phyloP scores from a whole-genome alignment of 176 grass and related monocot genomes.

The Tillandsia fasciculata region DNA sequence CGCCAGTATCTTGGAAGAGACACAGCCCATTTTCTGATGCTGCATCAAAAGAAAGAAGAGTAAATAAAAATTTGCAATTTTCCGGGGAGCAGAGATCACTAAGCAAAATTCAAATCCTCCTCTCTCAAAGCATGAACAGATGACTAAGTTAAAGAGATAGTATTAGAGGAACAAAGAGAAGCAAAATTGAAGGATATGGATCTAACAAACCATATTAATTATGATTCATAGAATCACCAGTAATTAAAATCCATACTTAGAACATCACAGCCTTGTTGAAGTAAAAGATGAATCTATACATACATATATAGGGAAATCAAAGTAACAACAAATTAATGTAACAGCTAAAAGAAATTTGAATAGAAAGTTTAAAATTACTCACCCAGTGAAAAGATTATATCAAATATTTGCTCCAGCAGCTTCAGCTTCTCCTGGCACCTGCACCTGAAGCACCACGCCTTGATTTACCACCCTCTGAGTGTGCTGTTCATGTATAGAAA shows the following conservation, averaged over 20 bases:
- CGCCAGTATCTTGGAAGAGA: constrained; percentile 51
- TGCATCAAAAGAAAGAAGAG: too few relatives aligned
- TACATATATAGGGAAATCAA: not conserved
- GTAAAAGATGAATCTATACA: not conserved
- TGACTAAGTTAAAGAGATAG: too few relatives aligned
- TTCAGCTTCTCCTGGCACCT: not conserved
- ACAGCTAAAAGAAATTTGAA: not conserved
- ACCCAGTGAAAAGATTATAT: constrained; percentile 20
- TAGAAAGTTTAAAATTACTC: constrained; percentile 4
- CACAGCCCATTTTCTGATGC: constrained; percentile 48
- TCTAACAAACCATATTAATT: not conserved
- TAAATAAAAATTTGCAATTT: too few relatives aligned
- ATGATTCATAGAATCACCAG: not conserved
- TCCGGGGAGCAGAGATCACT: too few relatives aligned
- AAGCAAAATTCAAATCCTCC: too few relatives aligned
- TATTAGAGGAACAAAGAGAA: constrained; percentile 3
- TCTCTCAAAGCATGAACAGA: too few relatives aligned
- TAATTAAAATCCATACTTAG: not conserved
- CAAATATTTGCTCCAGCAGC: not conserved
- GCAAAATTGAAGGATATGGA: constrained; percentile 8
- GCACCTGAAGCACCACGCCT: not conserved
- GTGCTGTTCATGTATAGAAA: not conserved
- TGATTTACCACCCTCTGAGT: not conserved
- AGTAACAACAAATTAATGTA: constrained; percentile 1
- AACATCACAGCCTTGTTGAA: not conserved